Conservation (phyloP, 441 rosid species). For the Manihot esculenta region DNA sequence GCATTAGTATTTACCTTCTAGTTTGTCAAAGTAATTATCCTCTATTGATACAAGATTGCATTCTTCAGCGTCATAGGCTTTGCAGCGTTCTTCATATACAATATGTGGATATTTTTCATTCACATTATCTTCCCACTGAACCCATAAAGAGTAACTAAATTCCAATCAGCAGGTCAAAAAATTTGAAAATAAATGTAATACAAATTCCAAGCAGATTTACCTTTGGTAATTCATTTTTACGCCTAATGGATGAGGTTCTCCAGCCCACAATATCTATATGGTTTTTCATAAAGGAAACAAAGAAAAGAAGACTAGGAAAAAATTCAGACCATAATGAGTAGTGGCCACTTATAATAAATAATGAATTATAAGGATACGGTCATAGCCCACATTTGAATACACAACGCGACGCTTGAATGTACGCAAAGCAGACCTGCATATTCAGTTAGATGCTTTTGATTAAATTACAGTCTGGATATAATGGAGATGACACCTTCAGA, state of each 20-base stretch:
- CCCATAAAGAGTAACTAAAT: constrained; percentile 15
- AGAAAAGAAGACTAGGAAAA: constrained; percentile 14
- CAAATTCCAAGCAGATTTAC: constrained; percentile 30
- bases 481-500: constrained; percentile 14
- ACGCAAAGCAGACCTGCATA: constrained; percentile 76
- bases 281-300: constrained; percentile 39
- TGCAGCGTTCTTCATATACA: constrained; percentile 86
- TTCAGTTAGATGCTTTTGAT: constrained; percentile 13
- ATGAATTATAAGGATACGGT: constrained; percentile 69
- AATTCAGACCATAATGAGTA: constrained; percentile 3
- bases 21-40: constrained; percentile 45
- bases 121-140: constrained; percentile 65
- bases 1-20: constrained; percentile 62
- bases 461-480: constrained; percentile 9
- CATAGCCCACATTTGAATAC: constrained; percentile 85
- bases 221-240: constrained; percentile 81
- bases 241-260: constrained; percentile 96
- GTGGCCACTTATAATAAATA: neutral
- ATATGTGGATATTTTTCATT: constrained; percentile 85
- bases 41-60: constrained; percentile 37
- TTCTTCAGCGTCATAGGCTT: constrained; percentile 50
- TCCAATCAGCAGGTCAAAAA: constrained; percentile 15
- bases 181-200: constrained; percentile 1
- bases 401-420: constrained; percentile 78
- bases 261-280: constrained; percentile 87